Evolutionary conservation across 73 alveolate genomes (phyloP).

Genomic region (Paramecium tetraurelia): DNA sequence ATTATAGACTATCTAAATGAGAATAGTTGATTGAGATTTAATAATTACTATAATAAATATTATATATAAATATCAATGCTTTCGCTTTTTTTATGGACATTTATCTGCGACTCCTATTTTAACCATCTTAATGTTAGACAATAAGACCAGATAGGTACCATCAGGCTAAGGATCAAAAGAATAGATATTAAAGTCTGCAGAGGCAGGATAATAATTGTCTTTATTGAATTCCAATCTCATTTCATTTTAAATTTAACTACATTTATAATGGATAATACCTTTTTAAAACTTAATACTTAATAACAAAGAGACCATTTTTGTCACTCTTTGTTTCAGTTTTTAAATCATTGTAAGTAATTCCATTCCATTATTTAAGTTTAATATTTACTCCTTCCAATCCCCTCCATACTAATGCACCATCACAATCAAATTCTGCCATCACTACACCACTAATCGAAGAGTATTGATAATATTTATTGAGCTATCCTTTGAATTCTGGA

Average conservation of each 20-base stretch:
- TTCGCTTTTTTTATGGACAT: background rate
- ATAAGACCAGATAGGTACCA: background rate
- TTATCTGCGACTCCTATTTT: background rate
- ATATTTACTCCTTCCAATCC: constrained; percentile 11
- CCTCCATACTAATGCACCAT: background rate
- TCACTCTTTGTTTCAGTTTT: constrained; percentile 13
- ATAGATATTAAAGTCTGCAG: background rate
- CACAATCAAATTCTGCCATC: background rate
- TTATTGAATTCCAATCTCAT: background rate
- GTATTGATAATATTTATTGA: background rate
- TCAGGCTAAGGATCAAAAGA: background rate
- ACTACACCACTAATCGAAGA: background rate
- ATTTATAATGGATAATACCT: background rate
- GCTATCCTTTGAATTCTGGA: background rate
- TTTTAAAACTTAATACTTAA: background rate
- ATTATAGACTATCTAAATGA: too few relatives aligned
- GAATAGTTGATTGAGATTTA: too few relatives aligned
- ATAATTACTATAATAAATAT: background rate
- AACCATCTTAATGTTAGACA: background rate
- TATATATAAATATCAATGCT: background rate
- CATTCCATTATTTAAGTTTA: background rate
- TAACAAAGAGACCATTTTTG: background rate
- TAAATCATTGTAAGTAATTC: background rate
- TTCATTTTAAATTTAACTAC: background rate
- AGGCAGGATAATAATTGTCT: background rate